Base-by-base conservation (phyloP, 305 asterid genomes). In the Lippia alba region DNA sequence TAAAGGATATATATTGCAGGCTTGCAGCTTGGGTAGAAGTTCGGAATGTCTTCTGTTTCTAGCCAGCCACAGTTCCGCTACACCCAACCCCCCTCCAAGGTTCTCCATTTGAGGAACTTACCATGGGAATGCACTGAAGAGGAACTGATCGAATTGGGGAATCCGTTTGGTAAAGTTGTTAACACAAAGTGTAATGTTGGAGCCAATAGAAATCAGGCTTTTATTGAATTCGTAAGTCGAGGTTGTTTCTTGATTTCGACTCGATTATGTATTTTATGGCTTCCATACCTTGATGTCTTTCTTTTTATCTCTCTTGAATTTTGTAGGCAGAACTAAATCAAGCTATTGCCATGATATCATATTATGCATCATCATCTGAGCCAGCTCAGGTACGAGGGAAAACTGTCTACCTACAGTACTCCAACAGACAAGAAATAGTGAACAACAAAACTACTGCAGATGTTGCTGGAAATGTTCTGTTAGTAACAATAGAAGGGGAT, bases 341-440 rank as follows among this genome's bases (percentile, higher is more conserved):
- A 84, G 97, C 99, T 67, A 91, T 94, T 61, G 90, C 97, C 18
- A 94, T 94, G 99, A 94, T 91, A 86, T 94, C 97, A 11, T 94
- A 94, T 78, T 91, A 88, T 70, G 97, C 97, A 20, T 91, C 99
- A 66, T 94, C 99, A 30, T 86, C 99, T 12, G 99, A 94, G 85
- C 99, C 97, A 10, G 97, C 99, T 69, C 97, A 88, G 88, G 97
- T 94, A 64, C 97, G 99, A 76, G 97, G 99, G 87, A 94, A 94
- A 84, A 90, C 96, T n/a, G 97, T 94, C 78, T 94, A 94, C 90
- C 94, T 94, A 76, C 99, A 94, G 79, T 94, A 94, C 83, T 94
- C 99, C 69, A 94, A 94, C 96, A 83, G 99, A 81, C 97, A 90
- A 84, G 99, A 94, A 82, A 94, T 94, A 78, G 97, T 91, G 91